Conservation (phyloP, 768 basidiomycete species). For the Mycena maculata region DNA sequence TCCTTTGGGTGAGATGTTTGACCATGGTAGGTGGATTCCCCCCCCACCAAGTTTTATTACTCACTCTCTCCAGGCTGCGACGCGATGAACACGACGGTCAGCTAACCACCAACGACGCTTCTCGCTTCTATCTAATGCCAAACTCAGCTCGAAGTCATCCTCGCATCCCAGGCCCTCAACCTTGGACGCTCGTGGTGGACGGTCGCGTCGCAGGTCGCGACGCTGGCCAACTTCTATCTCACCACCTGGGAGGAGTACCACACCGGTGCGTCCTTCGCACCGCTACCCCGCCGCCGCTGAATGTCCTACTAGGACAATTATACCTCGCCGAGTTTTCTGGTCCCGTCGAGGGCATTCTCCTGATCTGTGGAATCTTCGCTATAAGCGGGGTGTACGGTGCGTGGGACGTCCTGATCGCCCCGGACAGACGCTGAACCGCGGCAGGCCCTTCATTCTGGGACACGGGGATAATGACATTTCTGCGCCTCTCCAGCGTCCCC, state of each 20-base stretch:
- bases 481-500: slow-evolving; percentile 64
- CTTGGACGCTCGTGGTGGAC: slow-evolving; percentile 98
- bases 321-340: slow-evolving; percentile 95
- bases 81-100: slow-evolving; percentile 93
- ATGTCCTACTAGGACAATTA: slow-evolving; percentile 68
- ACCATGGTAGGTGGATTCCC: slow-evolving; percentile 75
- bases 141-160: slow-evolving; percentile 87
- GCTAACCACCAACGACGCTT: slow-evolving; percentile 1
- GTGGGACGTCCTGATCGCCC: slow-evolving; percentile 30
- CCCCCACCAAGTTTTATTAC: not conserved
- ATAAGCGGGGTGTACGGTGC: slow-evolving; percentile 82
- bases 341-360: slow-evolving; percentile 94
- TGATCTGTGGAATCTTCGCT: slow-evolving; percentile 81
- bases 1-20: slow-evolving; percentile 97
- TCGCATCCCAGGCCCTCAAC: slow-evolving; percentile 87
- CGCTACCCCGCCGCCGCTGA: not conserved
- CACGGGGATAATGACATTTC: slow-evolving; percentile 69
- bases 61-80: slow-evolving; percentile 72
- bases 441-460: slow-evolving; percentile 88
- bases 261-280: slow-evolving; percentile 66
- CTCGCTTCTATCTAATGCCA: too few relatives aligned
- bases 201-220: slow-evolving; percentile 83
- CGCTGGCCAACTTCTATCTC: slow-evolving; percentile 82
- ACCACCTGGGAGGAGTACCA: slow-evolving; percentile 91
- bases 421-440: slow-evolving; percentile 1